These are phyloP conservation scores for Curvularia eragrostidis DNA, from an alignment of 2,329 filamentous ascomycete species.

Conservation along the genomic window DNA sequence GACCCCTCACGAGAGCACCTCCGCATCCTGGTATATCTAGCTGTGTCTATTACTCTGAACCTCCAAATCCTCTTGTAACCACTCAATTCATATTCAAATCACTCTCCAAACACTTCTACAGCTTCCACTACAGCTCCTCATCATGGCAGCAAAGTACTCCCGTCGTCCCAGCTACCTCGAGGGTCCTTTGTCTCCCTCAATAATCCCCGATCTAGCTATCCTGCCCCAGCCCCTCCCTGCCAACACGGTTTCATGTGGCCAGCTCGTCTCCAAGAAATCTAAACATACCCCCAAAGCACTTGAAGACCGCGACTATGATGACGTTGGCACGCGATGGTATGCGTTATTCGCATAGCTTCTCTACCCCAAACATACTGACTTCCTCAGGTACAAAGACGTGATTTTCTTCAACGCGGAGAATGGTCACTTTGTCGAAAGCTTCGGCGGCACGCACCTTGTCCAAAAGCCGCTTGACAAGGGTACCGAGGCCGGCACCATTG, in stretches of 20 bases:
- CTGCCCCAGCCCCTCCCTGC: conserved; percentile 41
- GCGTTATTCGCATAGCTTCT: neutral
- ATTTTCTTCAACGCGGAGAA: conserved; percentile 37
- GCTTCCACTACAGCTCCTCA: conserved; percentile 13
- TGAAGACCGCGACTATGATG: conserved; percentile 46
- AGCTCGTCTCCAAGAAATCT: conserved; percentile 41
- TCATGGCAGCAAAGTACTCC: conserved; percentile 39
- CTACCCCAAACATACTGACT: neutral
- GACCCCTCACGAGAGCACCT: conserved; percentile 44
- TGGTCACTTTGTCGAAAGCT: conserved; percentile 37
- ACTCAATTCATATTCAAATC: neutral
- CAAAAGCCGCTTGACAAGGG: conserved; percentile 37
- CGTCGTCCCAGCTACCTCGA: conserved; percentile 37
- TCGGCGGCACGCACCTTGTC: conserved; percentile 41
- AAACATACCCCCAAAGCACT: conserved; percentile 39
- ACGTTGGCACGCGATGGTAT: conserved; percentile 44
- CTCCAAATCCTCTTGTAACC: conserved; percentile 8
- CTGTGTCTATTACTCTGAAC: conserved; percentile 18
- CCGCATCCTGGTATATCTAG: conserved; percentile 22
- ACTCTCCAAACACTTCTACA: neutral
- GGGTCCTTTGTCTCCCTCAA: conserved; percentile 40
- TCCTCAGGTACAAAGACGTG: conserved; percentile 41
- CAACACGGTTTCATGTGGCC: conserved; percentile 38
- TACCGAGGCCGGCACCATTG: conserved; percentile 43
- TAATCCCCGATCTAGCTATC: conserved; percentile 43